Base-by-base conservation (phyloP, 768 basidiomycete genomes). In the Lactifluus hygrophoroides region DNA sequence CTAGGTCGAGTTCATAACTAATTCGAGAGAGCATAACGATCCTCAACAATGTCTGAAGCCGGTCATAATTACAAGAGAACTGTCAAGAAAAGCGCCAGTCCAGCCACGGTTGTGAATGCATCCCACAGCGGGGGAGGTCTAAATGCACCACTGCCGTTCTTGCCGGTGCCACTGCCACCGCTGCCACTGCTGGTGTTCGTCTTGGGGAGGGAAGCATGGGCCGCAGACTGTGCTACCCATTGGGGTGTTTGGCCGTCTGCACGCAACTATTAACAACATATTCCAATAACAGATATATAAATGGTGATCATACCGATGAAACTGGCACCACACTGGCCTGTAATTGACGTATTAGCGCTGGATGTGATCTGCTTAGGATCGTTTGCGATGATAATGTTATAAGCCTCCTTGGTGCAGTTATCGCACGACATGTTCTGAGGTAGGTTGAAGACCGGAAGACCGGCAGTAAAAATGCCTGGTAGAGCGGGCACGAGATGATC, bases 341-440 rank as follows among this genome's bases (percentile, higher is more conserved):
- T 52, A 44, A 72, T 37, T 43, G 57, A 57, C 34, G 55, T 50
- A 34, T 66, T 48, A 25, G 28, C 54, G 51, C 49, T 35, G 43
- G 64, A 60, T 28, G 57, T 54, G 46, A 66, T 40, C 35, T 69
- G 45, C 40, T 50, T 58, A 38, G 69, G 68, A 49, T 62, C 58
- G n/a, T 66, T 44, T 50, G 53, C 16, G 51, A 62, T 48, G 55
- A 71, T 27, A 51, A 70, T 54, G 64, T 68, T 67, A 66, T 65
- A 72, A 25, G 65, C 64, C 45, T 57, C 66, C 67, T 73, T 69
- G 58, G 60, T 65, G 67, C 74, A 75, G 60, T 69, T 66, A 52
- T 69, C 66, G 65, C 74, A 75, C 32, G 66, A 65, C 25, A 65
- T 59, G 52, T 63, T 66, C 23, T 63, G 46, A 10, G 67, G 65